A percentile compares a stretch with the other conserved stretches of the same genome.
Evolutionary conservation across 1,284 basidiomycete species (phyloP).

Genomic region (Ganoderma sinense): DNA sequence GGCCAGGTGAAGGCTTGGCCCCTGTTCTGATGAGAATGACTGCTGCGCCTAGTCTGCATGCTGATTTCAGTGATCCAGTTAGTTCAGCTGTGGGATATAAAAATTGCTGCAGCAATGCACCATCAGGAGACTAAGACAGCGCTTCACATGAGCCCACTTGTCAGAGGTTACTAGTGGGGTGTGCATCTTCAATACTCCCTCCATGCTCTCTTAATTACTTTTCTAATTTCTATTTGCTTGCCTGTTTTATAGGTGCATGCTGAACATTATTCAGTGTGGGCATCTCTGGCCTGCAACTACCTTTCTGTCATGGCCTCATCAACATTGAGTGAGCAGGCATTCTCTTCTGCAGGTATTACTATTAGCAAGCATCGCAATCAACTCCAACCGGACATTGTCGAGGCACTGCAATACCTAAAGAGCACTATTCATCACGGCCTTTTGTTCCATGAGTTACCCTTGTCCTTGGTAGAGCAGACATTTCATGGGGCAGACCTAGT

Average conservation of each 20-base stretch:
- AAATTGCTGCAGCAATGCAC: too few species aligned
- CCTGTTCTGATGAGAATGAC: slow-evolving; percentile 6
- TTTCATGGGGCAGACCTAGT: background rate
- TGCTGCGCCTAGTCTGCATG: slow-evolving; percentile 7
- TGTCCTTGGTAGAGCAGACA: background rate
- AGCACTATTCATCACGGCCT: slow-evolving; percentile 38
- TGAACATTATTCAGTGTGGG: slow-evolving; percentile 4
- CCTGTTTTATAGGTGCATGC: background rate
- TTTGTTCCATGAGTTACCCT: slow-evolving; percentile 23
- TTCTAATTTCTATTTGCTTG: too few species aligned
- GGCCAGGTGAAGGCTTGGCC: slow-evolving; percentile 38
- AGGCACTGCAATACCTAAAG: slow-evolving; percentile 48
- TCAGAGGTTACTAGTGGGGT: too few species aligned
- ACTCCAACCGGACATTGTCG: slow-evolving; percentile 39
- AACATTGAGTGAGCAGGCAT: slow-evolving; percentile 27
- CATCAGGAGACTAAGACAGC: too few species aligned
- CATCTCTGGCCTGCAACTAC: slow-evolving; percentile 10
- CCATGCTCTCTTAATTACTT: too few species aligned
- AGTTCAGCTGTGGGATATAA: too few species aligned
- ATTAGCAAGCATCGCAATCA: slow-evolving; percentile 31
- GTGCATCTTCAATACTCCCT: too few species aligned
- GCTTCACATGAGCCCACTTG: too few species aligned
- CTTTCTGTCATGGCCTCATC: slow-evolving; percentile 16
- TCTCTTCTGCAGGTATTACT: slow-evolving; percentile 33
- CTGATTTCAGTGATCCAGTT: background rate